Conservation (phyloP, 495 filamentous ascomycete species). For the Hypoxylon perforatum region DNA sequence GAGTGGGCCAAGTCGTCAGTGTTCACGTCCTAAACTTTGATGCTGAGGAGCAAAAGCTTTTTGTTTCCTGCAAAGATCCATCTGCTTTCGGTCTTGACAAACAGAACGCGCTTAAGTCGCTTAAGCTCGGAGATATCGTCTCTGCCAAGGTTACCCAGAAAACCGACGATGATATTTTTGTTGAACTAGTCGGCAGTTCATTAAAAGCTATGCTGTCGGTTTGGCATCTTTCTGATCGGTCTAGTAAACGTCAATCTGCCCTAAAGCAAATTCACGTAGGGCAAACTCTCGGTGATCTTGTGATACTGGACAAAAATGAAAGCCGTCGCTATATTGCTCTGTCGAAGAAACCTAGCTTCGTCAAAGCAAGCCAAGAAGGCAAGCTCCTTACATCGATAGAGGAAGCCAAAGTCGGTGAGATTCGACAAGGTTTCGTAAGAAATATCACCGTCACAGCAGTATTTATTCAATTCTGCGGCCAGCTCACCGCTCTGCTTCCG, state of each 20-base stretch:
- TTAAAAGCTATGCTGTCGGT: conserved; percentile 79
- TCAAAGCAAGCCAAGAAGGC: conserved; percentile 75
- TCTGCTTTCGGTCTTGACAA: conserved; percentile 78
- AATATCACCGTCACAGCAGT: conserved; percentile 80
- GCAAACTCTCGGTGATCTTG: conserved; percentile 82
- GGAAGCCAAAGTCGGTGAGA: conserved; percentile 73
- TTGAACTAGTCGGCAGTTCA: conserved; percentile 76
- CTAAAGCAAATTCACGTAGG: conserved; percentile 84
- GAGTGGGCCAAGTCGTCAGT: conserved; percentile 87
- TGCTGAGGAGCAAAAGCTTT: conserved; percentile 72
- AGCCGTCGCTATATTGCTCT: conserved; percentile 76
- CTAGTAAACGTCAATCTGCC: conserved; percentile 75
- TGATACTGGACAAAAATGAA: conserved; percentile 82
- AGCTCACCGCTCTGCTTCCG: conserved; percentile 79
- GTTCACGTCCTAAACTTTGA: conserved; percentile 86
- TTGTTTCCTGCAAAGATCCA: conserved; percentile 93
- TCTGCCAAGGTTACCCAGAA: conserved; percentile 86
- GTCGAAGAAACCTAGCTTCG: conserved; percentile 81
- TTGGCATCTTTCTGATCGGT: conserved; percentile 83
- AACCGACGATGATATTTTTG: conserved; percentile 77
- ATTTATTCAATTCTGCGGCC: conserved; percentile 85
- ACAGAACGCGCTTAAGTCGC: conserved; percentile 75
- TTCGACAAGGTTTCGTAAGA: conserved; percentile 83
- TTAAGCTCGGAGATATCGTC: conserved; percentile 77
- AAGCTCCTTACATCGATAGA: conserved; percentile 73